Percentiles rank a stretch among this genome's conserved stretches.
These are phyloP conservation scores for Aspergillus panamensis DNA, from an alignment of 495 filamentous ascomycete genomes.

Conservation along the genomic window DNA sequence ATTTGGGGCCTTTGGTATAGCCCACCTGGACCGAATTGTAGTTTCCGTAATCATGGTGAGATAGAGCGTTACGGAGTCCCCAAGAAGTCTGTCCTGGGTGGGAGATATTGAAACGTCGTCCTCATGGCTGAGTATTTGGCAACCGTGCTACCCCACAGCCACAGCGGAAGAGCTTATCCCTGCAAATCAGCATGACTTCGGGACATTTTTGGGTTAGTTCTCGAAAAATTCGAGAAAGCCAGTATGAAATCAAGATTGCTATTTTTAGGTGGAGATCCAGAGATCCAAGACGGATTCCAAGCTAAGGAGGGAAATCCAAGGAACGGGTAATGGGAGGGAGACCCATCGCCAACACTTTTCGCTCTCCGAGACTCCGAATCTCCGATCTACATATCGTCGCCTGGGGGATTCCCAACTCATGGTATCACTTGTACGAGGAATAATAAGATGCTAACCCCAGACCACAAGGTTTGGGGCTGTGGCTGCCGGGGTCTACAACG, in stretches of 20 bases:
- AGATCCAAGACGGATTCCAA: conserved; percentile 12
- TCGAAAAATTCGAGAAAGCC: conserved; percentile 29
- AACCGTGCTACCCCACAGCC: background rate
- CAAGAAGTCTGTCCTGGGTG: background rate
- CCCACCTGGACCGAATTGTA: background rate
- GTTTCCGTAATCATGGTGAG: background rate
- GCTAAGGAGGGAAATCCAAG: background rate
- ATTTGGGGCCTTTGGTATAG: no score
- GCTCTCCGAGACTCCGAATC: no score
- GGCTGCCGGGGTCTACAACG: no score
- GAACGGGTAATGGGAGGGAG: background rate
- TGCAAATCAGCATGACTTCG: background rate
- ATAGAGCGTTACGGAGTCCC: background rate
- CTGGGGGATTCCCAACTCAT: no score
- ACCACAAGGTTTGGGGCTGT: no score
- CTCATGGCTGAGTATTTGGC: background rate
- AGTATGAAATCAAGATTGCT: conserved; percentile 1
- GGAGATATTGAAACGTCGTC: background rate
- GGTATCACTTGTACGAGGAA: no score
- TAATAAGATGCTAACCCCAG: no score
- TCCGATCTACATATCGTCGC: no score
- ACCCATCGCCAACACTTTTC: no score
- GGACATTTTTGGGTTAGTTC: conserved; percentile 12
- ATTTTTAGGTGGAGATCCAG: conserved; percentile 19
- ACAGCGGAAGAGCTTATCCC: background rate